phyloP scores from a whole-genome alignment of 2,329 filamentous ascomycete genomes.

The Bipolaris oryzae region DNA sequence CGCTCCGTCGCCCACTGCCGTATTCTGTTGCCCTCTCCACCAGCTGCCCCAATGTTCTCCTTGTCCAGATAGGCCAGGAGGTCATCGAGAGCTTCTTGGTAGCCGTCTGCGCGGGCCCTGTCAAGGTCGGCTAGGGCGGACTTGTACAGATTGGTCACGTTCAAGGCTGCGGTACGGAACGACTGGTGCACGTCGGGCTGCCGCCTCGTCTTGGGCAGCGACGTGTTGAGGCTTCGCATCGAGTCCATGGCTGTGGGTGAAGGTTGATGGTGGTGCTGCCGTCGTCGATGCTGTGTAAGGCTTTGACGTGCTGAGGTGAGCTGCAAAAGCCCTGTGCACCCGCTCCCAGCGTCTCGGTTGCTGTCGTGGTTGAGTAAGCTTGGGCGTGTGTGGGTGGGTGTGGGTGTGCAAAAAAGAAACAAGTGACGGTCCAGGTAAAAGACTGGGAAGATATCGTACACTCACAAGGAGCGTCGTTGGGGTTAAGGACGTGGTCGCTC shows the following conservation, averaged over 20 bases:
- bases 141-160: conserved; percentile 96
- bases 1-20: conserved; percentile 73
- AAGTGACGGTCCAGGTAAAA: not conserved
- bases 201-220: conserved; percentile 44
- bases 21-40: conserved; percentile 76
- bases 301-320: conserved; percentile 7
- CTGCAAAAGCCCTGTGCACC: conserved; percentile 6
- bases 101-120: conserved; percentile 78
- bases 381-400: not conserved
- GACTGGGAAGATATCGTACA: not conserved
- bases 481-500: conserved; percentile 2
- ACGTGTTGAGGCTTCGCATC: conserved; percentile 51
- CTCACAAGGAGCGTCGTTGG: conserved; percentile 16
- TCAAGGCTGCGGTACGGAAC: conserved; percentile 90
- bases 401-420: not conserved
- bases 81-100: conserved; percentile 93
- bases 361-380: not conserved
- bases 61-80: conserved; percentile 84
- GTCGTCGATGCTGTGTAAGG: not conserved
- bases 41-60: conserved; percentile 75
- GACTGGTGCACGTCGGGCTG: conserved; percentile 72
- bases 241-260: conserved; percentile 42
- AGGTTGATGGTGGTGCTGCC: not conserved
- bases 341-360: not conserved
- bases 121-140: conserved; percentile 79